A percentile compares a stretch with the other conserved stretches of the same genome.
Conservation (phyloP, 2,329 filamentous ascomycete species). For the Kalmusia sp. region DNA sequence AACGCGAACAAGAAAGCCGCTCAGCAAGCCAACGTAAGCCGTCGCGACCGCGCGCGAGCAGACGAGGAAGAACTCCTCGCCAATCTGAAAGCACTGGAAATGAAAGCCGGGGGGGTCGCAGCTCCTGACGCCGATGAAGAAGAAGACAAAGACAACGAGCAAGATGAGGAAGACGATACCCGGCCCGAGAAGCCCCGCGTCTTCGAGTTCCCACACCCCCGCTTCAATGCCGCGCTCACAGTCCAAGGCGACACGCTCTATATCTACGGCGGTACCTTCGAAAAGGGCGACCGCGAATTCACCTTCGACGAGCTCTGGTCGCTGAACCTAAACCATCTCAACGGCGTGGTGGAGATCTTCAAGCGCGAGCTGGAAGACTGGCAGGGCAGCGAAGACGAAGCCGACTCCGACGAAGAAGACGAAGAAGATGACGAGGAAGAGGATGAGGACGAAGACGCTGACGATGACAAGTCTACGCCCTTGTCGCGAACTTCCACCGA, state of each 20-base stretch:
- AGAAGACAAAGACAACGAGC: constrained; percentile 35
- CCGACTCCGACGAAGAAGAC: constrained; percentile 57
- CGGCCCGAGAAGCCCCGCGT: constrained; percentile 62
- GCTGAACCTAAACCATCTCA: constrained; percentile 91
- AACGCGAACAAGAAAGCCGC: constrained; percentile 66
- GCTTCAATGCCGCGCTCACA: constrained; percentile 90
- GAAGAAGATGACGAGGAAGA: constrained; percentile 47
- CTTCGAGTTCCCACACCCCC: constrained; percentile 84
- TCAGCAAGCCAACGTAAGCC: constrained; percentile 40
- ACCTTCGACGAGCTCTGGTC: constrained; percentile 96
- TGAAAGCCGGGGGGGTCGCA: constrained; percentile 67
- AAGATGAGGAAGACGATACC: constrained; percentile 59
- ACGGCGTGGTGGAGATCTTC: constrained; percentile 92
- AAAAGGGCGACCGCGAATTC: constrained; percentile 92
- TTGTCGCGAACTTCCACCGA: constrained; percentile 56
- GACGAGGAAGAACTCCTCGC: constrained; percentile 89
- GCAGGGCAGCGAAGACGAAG: constrained; percentile 62
- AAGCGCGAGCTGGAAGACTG: constrained; percentile 85
- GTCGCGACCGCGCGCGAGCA: constrained; percentile 78
- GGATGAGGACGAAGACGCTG: constrained; percentile 54
- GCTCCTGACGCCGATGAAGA: constrained; percentile 46
- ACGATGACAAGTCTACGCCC: constrained; percentile 66
- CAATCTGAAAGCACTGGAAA: constrained; percentile 85
- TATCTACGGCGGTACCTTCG: constrained; percentile 93
- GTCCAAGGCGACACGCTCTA: constrained; percentile 93